These are phyloP conservation scores for Chaetomiaceae sp. DNA, from an alignment of 2,329 filamentous ascomycete genomes.

Conservation along the genomic window DNA sequence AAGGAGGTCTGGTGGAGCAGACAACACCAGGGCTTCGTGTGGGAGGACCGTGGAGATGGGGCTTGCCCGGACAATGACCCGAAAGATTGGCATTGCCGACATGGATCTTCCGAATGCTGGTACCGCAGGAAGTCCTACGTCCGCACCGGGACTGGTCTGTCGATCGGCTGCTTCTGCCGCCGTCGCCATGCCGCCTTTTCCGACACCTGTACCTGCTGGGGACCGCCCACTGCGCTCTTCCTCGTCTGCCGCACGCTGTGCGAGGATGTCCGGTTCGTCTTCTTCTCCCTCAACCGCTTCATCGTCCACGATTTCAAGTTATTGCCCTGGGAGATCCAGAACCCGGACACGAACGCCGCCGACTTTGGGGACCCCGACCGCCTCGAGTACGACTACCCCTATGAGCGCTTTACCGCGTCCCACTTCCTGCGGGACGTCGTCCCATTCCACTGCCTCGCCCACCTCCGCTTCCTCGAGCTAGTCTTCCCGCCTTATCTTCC, in stretches of 20 bases:
- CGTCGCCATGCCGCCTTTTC: conserved; percentile 1
- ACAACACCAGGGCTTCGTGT: neutral
- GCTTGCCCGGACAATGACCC: too few species aligned
- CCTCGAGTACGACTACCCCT: neutral
- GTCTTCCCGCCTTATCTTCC: conserved; percentile 7
- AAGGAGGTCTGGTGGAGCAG: neutral
- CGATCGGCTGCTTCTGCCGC: conserved; percentile 5
- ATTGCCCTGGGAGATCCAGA: neutral
- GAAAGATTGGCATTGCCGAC: too few species aligned
- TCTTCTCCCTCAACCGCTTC: conserved; percentile 6
- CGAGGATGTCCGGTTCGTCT: conserved; percentile 1
- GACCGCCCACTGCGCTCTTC: neutral
- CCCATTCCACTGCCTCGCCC: conserved; percentile 1
- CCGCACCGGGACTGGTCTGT: too few species aligned
- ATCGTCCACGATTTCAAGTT: conserved; percentile 1
- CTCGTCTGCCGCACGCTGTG: conserved; percentile 1
- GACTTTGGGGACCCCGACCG: neutral
- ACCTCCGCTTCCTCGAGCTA: conserved; percentile 11
- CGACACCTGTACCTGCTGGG: neutral
- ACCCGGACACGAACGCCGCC: too few species aligned
- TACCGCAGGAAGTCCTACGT: neutral
- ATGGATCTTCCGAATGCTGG: conserved; percentile 3
- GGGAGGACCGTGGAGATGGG: too few species aligned
- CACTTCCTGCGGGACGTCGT: conserved; percentile 3
- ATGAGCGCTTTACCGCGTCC: neutral